Conservation (phyloP, 2,329 filamentous ascomycete genomes). For the Exophiala xenobiotica region DNA sequence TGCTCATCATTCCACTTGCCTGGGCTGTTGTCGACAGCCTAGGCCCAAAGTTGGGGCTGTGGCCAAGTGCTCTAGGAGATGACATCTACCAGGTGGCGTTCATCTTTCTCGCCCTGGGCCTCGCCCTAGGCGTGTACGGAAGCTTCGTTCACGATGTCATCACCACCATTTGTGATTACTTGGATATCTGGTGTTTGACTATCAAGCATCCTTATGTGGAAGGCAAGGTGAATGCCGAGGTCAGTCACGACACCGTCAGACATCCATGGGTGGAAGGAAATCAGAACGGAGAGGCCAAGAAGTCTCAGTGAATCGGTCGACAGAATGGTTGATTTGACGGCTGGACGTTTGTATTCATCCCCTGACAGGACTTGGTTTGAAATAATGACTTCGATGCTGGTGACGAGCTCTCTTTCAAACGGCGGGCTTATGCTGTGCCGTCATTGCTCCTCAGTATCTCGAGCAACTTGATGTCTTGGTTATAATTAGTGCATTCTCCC, state of each 20-base stretch:
- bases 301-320: slow-evolving; percentile 18
- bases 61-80: slow-evolving; percentile 72
- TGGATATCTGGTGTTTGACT: slow-evolving; percentile 97
- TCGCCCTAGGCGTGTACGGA: slow-evolving; percentile 87
- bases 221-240: slow-evolving; percentile 23
- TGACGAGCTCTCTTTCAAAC: no score
- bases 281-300: slow-evolving; percentile 24
- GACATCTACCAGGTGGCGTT: slow-evolving; percentile 88
- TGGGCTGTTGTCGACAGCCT: slow-evolving; percentile 78
- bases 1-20: slow-evolving; percentile 74
- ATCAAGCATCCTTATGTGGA: slow-evolving; percentile 77
- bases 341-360: not conserved
- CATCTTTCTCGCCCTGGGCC: slow-evolving; percentile 82
- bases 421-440: no score
- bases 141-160: slow-evolving; percentile 97
- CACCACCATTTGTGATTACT: slow-evolving; percentile 93
- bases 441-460: no score
- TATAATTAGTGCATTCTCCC: no score
- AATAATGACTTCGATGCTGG: no score
- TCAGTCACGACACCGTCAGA: slow-evolving; percentile 68
- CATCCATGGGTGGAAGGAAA: slow-evolving; percentile 57
- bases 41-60: slow-evolving; percentile 68
- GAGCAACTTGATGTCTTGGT: no score
- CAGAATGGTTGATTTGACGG: not conserved
- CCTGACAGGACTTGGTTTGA: no score